Percentiles rank a stretch among this genome's conserved stretches.
These are phyloP conservation scores for Logfia minima DNA, from an alignment of 129 eudicot species.

Conservation along the genomic window DNA sequence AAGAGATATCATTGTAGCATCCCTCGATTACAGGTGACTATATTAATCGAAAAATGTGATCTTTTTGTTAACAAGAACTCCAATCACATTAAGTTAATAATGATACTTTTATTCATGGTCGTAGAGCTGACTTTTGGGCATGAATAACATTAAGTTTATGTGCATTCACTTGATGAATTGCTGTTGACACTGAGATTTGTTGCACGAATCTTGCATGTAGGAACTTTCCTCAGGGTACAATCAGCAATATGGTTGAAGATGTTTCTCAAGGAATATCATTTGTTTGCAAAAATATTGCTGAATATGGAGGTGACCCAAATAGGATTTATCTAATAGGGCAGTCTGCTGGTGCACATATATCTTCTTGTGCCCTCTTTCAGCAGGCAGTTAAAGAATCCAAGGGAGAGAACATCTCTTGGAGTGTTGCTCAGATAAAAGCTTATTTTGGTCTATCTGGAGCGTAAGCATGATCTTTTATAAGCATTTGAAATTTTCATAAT, in stretches of 20 bases:
- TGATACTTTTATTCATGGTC: background rate
- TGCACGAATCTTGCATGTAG: constrained; percentile 39
- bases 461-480: constrained; percentile 37
- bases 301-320: constrained; percentile 87
- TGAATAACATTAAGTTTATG: no score
- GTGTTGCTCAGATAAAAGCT: constrained; percentile 83
- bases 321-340: constrained; percentile 91
- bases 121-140: background rate
- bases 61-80: background rate
- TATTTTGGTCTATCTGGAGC: constrained; percentile 99
- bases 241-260: constrained; percentile 86
- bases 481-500: background rate
- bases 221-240: constrained; percentile 98
- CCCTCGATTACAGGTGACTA: constrained; percentile 81
- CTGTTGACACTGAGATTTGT: background rate
- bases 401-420: constrained; percentile 73
- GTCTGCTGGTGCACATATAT: constrained; percentile 95
- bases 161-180: no score
- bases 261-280: constrained; percentile 79
- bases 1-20: constrained; percentile 88
- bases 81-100: background rate
- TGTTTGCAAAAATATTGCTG: constrained; percentile 61
- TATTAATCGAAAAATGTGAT: constrained; percentile 15
- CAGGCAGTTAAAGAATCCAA: constrained; percentile 79
- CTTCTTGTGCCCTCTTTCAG: constrained; percentile 82